Evolutionary conservation across 352 stramenopile species (phyloP), one percentile per base, ranked within the genome.

Genomic region (Phytopythium montanum): DNA sequence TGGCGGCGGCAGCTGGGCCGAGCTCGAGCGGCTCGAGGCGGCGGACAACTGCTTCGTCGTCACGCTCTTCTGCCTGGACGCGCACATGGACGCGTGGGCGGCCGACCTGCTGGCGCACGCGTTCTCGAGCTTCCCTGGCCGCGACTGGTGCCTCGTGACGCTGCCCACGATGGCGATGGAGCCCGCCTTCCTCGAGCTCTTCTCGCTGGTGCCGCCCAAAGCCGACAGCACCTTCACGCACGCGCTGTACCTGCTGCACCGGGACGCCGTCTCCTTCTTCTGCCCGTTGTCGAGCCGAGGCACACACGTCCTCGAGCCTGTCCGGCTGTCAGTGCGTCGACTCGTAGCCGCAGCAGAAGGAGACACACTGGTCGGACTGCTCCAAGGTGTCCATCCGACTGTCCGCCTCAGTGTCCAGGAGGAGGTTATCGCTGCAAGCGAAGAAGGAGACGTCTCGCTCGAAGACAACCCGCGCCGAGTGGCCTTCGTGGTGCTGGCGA

Each of bases 21-120:
- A 76, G 14, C 25, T 81, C 9, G 31, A 72, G n/a, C 60, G 64
- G 54, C 64, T 73, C 34, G 72, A 87, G 62, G 75, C 75, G 0
- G 61, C 68, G 14, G 60, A 59, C 4, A 89, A 87, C 39, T 86
- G 75, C 64, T 89, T 89, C 50, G 71, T 73, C 18, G 69, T 89
- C 38, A 87, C 79, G 8, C 62, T 89, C 16, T 85, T 87, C 58
- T 89, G 79, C 49, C 79, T 89, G n/a, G 70, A 85, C 48, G 65
- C 62, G 0, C 69, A 74, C 25, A 71, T 80, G 45, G 69, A 79
- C 10, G 65, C 66, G n/a, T 64, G 73, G 10, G 70, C 76, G 2
- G 54, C 53, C 5, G 76, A 84, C 53, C 56, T 89, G 48, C 61
- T 89, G 7, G 65, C 70, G 25, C 65, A 74, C 51, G 79, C 76